phyloP scores from a whole-genome alignment of 2,329 filamentous ascomycete species.

The Zopfia rhizophila region DNA sequence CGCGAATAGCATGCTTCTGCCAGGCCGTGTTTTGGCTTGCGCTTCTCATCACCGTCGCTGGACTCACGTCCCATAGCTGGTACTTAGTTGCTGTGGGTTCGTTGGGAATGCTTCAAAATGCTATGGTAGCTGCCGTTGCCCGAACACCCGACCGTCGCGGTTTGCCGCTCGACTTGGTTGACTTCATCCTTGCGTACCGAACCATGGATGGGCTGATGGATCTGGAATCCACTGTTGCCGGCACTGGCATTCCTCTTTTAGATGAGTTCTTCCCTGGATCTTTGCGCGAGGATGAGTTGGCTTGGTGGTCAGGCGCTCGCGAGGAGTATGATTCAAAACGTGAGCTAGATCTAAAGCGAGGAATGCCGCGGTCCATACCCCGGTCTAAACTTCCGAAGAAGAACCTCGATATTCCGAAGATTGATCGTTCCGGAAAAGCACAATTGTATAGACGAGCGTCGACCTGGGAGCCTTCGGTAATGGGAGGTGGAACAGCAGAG shows the following conservation, averaged over 20 bases:
- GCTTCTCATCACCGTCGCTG: conserved; percentile 24
- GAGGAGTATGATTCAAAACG: too few relatives aligned
- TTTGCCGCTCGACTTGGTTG: conserved; percentile 8
- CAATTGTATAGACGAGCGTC: too few relatives aligned
- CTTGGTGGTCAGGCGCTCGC: too few relatives aligned
- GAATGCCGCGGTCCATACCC: too few relatives aligned
- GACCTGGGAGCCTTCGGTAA: too few relatives aligned
- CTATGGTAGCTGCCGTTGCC: conserved; percentile 17
- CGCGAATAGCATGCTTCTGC: background rate
- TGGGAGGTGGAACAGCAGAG: too few relatives aligned
- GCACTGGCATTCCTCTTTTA: background rate
- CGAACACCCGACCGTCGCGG: conserved; percentile 1
- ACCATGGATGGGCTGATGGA: conserved; percentile 3
- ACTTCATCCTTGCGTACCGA: background rate
- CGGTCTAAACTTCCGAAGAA: too few relatives aligned
- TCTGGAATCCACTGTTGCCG: background rate
- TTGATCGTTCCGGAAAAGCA: too few relatives aligned
- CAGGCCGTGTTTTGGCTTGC: conserved; percentile 18
- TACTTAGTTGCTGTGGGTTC: conserved; percentile 23
- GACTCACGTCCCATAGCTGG: conserved; percentile 19
- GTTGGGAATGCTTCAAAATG: conserved; percentile 27
- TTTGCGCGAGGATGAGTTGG: background rate
- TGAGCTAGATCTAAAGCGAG: too few relatives aligned
- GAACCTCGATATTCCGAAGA: too few relatives aligned
- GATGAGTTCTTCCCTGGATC: conserved; percentile 3